phyloP scores from a whole-genome alignment of 345 rosid species.

The Arabis alpina region DNA sequence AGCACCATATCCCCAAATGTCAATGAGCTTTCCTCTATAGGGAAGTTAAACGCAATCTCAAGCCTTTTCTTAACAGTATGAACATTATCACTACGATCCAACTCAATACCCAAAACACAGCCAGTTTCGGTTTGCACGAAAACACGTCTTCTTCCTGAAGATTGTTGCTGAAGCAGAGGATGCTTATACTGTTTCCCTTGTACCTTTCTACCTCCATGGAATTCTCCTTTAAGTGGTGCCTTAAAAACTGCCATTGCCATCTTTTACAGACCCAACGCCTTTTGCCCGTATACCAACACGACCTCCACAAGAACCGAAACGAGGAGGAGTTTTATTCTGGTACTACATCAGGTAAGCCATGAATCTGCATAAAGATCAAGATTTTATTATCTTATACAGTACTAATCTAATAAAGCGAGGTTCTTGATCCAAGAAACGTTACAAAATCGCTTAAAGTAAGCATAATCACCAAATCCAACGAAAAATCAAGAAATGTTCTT shows the following conservation, averaged over 20 bases:
- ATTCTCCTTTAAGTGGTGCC: slow-evolving; percentile 53
- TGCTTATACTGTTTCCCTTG: slow-evolving; percentile 48
- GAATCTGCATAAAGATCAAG: slow-evolving; percentile 18
- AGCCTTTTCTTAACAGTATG: slow-evolving; percentile 61
- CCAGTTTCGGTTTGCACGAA: slow-evolving; percentile 72
- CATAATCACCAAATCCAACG: no score
- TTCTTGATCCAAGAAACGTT: slow-evolving; percentile 21
- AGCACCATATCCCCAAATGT: slow-evolving; percentile 63
- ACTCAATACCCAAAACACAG: slow-evolving; percentile 65
- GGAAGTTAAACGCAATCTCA: slow-evolving; percentile 57
- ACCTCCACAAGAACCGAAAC: not conserved
- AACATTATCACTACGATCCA: slow-evolving; percentile 61
- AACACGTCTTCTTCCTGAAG: slow-evolving; percentile 58
- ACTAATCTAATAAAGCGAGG: not conserved
- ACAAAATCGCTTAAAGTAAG: not conserved
- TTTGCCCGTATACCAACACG: slow-evolving; percentile 42
- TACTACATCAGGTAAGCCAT: slow-evolving; percentile 35
- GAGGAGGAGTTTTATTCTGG: slow-evolving; percentile 9
- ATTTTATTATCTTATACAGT: slow-evolving; percentile 2
- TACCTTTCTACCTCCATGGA: slow-evolving; percentile 49
- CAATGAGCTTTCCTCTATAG: slow-evolving; percentile 61
- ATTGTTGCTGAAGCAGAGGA: slow-evolving; percentile 36
- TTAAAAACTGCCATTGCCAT: slow-evolving; percentile 61
- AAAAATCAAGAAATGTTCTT: not conserved
- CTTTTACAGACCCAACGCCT: slow-evolving; percentile 41